Conservation (phyloP, 2,329 filamentous ascomycete genomes). For the Diaporthe aspalathi region DNA sequence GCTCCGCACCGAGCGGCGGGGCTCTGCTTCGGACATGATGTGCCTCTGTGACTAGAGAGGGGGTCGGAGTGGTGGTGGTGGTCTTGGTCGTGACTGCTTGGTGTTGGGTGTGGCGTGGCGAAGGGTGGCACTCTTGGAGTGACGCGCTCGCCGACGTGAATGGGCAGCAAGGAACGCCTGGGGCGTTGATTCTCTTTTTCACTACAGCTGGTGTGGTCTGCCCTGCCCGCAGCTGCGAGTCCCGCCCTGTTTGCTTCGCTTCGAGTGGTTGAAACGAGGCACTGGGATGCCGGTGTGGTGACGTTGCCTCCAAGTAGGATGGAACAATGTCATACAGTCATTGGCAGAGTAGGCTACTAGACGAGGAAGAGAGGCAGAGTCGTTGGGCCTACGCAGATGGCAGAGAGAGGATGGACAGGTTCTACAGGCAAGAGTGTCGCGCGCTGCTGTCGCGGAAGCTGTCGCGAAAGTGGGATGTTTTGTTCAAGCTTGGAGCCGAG, state of each 20-base stretch:
- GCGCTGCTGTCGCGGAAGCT: slow-evolving; percentile 26
- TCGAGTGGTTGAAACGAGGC: background rate
- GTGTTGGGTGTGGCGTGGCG: background rate
- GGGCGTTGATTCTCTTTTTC: slow-evolving; percentile 28
- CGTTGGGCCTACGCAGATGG: slow-evolving; percentile 26
- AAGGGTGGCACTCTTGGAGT: background rate
- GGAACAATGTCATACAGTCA: slow-evolving; percentile 31
- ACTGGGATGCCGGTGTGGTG: slow-evolving; percentile 9
- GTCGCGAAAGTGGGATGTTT: slow-evolving; percentile 30
- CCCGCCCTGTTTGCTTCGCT: slow-evolving; percentile 2
- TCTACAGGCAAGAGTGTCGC: slow-evolving; percentile 11
- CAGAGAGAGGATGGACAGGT: slow-evolving; percentile 18
- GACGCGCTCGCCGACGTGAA: background rate
- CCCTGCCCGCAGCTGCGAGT: background rate
- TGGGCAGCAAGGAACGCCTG: background rate
- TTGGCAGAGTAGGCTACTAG: slow-evolving; percentile 22
- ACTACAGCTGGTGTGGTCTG: slow-evolving; percentile 40
- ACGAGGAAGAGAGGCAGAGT: slow-evolving; percentile 5
- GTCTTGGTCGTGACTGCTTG: background rate
- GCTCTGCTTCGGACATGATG: slow-evolving; percentile 68
- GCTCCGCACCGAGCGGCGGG: slow-evolving; percentile 91
- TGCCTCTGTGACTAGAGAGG: background rate
- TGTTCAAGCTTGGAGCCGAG: slow-evolving; percentile 11
- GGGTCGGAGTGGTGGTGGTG: background rate
- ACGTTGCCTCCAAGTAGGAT: slow-evolving; percentile 8